A percentile compares a stretch with the other conserved stretches of the same genome.
Evolutionary conservation across 2,329 filamentous ascomycete genomes (phyloP).

Genomic region (Tetracladium maxilliforme): DNA sequence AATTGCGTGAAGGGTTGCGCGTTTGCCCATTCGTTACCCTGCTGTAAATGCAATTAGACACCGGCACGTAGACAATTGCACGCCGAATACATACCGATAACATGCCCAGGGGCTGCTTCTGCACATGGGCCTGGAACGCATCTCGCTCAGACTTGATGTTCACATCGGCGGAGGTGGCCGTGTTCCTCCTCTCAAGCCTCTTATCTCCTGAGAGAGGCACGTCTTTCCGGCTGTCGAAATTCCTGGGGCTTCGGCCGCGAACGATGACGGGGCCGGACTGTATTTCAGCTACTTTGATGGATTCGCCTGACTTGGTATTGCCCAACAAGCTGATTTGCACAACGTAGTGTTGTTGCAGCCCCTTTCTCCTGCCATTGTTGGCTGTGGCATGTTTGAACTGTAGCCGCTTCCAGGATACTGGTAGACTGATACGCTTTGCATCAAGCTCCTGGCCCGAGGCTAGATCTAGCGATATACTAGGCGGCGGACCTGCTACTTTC

Average conservation of each 20-base stretch:
- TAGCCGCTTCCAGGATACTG: constrained; percentile 83
- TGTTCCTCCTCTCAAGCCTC: no score
- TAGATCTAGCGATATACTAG: constrained; percentile 38
- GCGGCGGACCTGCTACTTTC: constrained; percentile 32
- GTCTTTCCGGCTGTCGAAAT: constrained; percentile 86
- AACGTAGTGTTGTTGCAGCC: constrained; percentile 88
- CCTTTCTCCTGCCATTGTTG: constrained; percentile 88
- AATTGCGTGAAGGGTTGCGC: no score
- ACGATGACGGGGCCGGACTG: constrained; percentile 92
- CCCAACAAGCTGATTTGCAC: constrained; percentile 75
- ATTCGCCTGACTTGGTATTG: constrained; percentile 48
- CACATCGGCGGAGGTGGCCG: no score
- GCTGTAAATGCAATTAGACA: no score
- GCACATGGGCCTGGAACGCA: no score
- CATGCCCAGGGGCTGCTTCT: no score
- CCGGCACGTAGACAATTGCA: no score
- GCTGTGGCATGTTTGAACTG: constrained; percentile 95
- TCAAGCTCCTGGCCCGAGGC: constrained; percentile 55
- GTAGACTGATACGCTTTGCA: constrained; percentile 62
- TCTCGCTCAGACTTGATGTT: no score
- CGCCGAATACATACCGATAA: no score
- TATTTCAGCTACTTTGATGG: constrained; percentile 66
- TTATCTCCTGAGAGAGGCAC: constrained; percentile 63
- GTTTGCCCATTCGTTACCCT: no score
- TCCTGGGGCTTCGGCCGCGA: constrained; percentile 78